A percentile compares a stretch with the other conserved stretches of the same genome.
phyloP scores from a whole-genome alignment of 257 asterid genomes.

The Prunella vulgaris region DNA sequence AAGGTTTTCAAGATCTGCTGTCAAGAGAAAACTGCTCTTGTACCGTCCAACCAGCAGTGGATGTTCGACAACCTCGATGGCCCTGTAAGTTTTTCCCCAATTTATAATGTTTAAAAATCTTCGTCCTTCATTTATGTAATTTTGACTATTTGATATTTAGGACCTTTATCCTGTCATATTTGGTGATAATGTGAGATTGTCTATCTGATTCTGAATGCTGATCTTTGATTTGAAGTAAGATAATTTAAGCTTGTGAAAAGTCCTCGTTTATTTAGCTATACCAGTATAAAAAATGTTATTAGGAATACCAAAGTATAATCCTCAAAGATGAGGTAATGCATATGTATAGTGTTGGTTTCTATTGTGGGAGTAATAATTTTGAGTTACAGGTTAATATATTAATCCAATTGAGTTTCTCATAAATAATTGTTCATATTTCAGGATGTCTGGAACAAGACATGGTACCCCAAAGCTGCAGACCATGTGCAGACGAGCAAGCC shows the following conservation, averaged over 20 bases:
- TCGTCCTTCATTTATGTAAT: background rate
- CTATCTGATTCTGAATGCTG: background rate
- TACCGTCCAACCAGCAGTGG: slow-evolving; percentile 74
- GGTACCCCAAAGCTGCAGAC: slow-evolving; percentile 94
- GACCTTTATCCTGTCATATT: background rate
- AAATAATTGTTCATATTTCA: slow-evolving; percentile 27
- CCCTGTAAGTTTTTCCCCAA: slow-evolving; percentile 41
- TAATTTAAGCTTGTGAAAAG: background rate
- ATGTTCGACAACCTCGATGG: slow-evolving; percentile 79
- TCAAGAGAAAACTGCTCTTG: slow-evolving; percentile 42
- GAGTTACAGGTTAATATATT: background rate
- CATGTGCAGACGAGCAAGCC: slow-evolving; percentile 76
- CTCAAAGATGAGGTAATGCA: background rate
- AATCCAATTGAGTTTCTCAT: background rate
- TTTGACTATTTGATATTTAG: background rate
- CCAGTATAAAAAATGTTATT: background rate
- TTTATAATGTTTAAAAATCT: background rate
- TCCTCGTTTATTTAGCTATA: background rate
- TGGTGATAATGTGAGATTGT: background rate
- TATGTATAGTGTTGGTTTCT: background rate
- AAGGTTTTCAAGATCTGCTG: slow-evolving; percentile 41
- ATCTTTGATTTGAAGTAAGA: too few relatives aligned
- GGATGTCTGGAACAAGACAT: slow-evolving; percentile 93
- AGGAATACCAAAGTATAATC: background rate
- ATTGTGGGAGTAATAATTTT: background rate